Evolutionary conservation across 345 rosid species (phyloP).

Genomic region (Limnanthes douglasii): DNA sequence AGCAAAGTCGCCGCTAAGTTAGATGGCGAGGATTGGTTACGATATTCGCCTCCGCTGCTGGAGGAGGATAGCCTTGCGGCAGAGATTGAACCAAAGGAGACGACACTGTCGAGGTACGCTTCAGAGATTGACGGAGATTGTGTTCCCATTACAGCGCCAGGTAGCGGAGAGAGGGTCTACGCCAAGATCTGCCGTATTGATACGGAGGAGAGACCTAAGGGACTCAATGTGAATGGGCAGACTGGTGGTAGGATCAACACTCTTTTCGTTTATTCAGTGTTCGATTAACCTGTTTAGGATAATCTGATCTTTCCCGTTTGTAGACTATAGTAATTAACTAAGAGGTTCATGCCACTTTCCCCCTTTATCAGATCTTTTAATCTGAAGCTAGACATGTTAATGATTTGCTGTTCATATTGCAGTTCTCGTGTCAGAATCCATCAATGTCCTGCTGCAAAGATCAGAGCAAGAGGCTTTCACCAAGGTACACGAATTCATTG

Average conservation of each 20-base stretch:
- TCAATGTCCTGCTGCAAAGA: conserved; percentile 51
- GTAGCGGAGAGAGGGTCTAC: conserved; percentile 82
- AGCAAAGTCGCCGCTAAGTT: conserved; percentile 15
- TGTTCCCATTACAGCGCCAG: conserved; percentile 68
- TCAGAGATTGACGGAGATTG: conserved; percentile 78
- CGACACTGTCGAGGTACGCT: conserved; percentile 40
- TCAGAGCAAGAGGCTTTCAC: conserved; percentile 60
- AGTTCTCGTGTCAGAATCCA: conserved; percentile 58
- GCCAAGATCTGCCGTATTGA: conserved; percentile 43
- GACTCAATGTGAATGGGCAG: conserved; percentile 24
- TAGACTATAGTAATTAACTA: neutral
- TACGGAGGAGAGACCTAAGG: conserved; percentile 23
- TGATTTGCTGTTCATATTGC: conserved; percentile 7
- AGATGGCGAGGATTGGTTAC: conserved; percentile 56
- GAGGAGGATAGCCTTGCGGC: conserved; percentile 6
- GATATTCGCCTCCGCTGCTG: conserved; percentile 28
- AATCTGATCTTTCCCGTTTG: neutral
- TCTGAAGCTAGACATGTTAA: too few relatives aligned
- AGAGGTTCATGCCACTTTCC: neutral
- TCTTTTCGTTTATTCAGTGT: neutral
- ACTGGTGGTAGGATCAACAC: conserved; percentile 25
- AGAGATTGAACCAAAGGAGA: conserved; percentile 27
- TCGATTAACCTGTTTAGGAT: too few relatives aligned
- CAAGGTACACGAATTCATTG: conserved; percentile 26
- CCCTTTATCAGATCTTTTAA: neutral